Base-by-base conservation (phyloP, 495 filamentous ascomycete species). In the Talaromyces borbonicus region DNA sequence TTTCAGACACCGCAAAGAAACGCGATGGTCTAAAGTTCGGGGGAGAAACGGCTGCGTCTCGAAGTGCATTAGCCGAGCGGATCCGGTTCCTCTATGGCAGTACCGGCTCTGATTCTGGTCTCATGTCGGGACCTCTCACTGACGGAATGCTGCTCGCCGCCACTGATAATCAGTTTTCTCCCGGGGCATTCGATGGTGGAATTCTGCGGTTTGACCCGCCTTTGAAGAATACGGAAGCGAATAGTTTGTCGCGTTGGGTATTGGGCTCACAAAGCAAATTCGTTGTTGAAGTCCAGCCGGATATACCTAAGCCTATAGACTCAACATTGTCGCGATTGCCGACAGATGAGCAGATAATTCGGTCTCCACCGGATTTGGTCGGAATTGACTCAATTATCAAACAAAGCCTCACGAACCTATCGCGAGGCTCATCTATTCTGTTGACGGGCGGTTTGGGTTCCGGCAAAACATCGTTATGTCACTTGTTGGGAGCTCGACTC, bases 91-190 rank as follows among this genome's bases (percentile, higher is more conserved):
- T 68, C 0, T 67, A 68, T 48, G 66, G 64, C 15, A 63, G 53
- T 40, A 54, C 60, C 47, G 65, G 63, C 3, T 60, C 63, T 1
- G 63, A 64, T 9, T 46, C 58, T 37, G 78, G 80, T 1, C 58
- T 95, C 26, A 67, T 96, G n/a, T 76, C 85, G 14, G 90, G 92
- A 0, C 87, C 92, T 3, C 54, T 98, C 22, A 96, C 90, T 0
- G 84, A 96, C 63, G 88, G 92, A 5, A 84, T 90, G 63, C 53
- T 93, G 23, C 62, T 98, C 20, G 74, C 78, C 0, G 61, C 54
- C 39, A 49, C 61, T 5, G 62, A 68, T n/a, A 61, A 60, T 38
- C 59, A 62, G 32, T 56, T 54, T 11, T 56, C 61, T 3, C 58
- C 64, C 8, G 63, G 65, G 48, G 56, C 59, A 19, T 72, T 72